Evolutionary conservation across 2,329 filamentous ascomycete species (phyloP).

Genomic region (Biscogniauxia sp.): DNA sequence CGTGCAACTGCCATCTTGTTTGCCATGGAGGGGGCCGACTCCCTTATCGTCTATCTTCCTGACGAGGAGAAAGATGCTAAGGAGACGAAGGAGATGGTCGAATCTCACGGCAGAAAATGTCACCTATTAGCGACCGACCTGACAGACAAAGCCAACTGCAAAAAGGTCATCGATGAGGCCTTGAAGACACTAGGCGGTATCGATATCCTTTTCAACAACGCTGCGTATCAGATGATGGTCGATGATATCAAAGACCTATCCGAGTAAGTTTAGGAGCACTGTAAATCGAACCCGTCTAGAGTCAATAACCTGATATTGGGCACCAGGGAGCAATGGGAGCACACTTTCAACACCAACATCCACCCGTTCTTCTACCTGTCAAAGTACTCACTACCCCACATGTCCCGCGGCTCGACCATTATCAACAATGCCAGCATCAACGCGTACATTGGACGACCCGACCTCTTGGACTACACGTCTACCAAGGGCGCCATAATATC

Average conservation of each 20-base stretch:
- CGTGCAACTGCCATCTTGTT: conserved; percentile 73
- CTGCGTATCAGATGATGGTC: conserved; percentile 72
- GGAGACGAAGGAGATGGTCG: conserved; percentile 68
- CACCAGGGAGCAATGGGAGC: conserved; percentile 69
- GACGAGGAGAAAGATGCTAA: conserved; percentile 75
- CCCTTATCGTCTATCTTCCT: conserved; percentile 70
- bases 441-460: conserved; percentile 75
- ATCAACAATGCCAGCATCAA: conserved; percentile 88
- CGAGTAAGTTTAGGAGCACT: conserved; percentile 49
- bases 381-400: conserved; percentile 73
- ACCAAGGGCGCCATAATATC: conserved; percentile 77
- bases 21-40: conserved; percentile 76
- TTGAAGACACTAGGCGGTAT: conserved; percentile 64
- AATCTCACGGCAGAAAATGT: conserved; percentile 65
- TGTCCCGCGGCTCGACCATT: conserved; percentile 71
- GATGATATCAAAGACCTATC: conserved; percentile 68
- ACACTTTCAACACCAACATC: conserved; percentile 81
- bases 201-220: conserved; percentile 74
- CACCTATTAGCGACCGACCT: conserved; percentile 64
- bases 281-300: neutral
- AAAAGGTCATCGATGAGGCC: conserved; percentile 65
- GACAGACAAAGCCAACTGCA: conserved; percentile 64
- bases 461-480: conserved; percentile 78
- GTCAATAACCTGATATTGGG: conserved; percentile 10
- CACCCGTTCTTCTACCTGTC: conserved; percentile 78